phyloP scores from a whole-genome alignment of 2,329 filamentous ascomycete genomes.

The Pestalotiopsis sp. region DNA sequence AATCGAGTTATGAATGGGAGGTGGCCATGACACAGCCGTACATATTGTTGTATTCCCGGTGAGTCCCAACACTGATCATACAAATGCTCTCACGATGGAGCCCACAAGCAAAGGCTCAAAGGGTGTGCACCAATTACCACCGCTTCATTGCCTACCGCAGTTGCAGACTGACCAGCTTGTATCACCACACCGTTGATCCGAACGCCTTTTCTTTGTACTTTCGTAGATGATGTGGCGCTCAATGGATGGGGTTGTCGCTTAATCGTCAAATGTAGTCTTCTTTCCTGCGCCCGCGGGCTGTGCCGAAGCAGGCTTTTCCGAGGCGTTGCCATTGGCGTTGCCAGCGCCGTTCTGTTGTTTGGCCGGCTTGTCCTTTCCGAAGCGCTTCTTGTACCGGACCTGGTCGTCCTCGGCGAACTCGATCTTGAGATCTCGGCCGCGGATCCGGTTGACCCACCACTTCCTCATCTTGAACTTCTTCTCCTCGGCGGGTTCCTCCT shows the following conservation, averaged over 20 bases:
- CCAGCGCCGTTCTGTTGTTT: conserved; percentile 21
- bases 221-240: not conserved
- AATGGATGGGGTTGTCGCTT: not conserved
- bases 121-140: not conserved
- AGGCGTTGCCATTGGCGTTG: not conserved
- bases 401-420: conserved; percentile 94
- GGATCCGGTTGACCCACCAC: conserved; percentile 85
- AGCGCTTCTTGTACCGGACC: conserved; percentile 90
- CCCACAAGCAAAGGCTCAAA: not conserved
- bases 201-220: not conserved
- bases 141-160: not conserved
- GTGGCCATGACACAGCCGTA: not conserved
- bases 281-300: not conserved
- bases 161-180: not conserved
- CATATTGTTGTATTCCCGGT: not conserved
- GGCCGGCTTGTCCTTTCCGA: conserved; percentile 69
- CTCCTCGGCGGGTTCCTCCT: conserved; percentile 44
- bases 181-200: not conserved
- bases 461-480: conserved; percentile 63
- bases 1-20: not conserved
- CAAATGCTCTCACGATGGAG: not conserved
- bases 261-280: conserved; percentile 7
- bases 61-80: not conserved
- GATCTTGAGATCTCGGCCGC: conserved; percentile 79
- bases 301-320: not conserved